Percentiles rank a stretch among this genome's conserved stretches.
Evolutionary conservation across 176 grass and related monocot genomes (phyloP).

Genomic region (Raddia guianensis): DNA sequence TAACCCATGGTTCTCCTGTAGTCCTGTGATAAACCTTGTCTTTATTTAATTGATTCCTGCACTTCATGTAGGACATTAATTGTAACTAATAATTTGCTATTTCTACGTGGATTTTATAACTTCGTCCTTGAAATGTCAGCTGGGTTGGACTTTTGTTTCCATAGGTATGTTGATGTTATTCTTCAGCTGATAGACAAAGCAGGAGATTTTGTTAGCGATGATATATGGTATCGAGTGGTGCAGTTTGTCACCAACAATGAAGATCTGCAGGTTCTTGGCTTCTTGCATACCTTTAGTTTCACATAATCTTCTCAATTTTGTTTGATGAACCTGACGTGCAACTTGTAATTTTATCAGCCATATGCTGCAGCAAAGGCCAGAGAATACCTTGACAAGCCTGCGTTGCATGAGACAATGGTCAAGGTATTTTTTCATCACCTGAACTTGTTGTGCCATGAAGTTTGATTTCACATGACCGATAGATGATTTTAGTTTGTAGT

Average conservation of each 20-base stretch:
- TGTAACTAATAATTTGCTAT: not conserved
- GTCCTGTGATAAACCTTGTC: constrained; percentile 5
- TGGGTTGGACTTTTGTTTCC: constrained; percentile 28
- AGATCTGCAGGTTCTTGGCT: constrained; percentile 93
- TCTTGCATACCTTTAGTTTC: constrained; percentile 41
- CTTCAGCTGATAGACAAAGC: constrained; percentile 99
- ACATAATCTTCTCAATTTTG: constrained; percentile 12
- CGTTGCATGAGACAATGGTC: constrained; percentile 99
- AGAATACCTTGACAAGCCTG: constrained; percentile 96
- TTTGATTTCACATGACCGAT: not conserved
- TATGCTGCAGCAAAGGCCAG: constrained; percentile 96
- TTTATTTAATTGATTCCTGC: constrained; percentile 13
- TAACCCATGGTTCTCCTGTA: not conserved
- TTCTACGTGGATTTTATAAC: constrained; percentile 21
- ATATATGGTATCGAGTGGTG: constrained; percentile 99
- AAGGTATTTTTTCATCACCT: constrained; percentile 70
- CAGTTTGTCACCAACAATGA: constrained; percentile 99
- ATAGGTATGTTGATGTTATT: constrained; percentile 99
- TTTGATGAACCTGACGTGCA: constrained; percentile 27
- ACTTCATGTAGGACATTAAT: constrained; percentile 15
- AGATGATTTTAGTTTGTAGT: constrained; percentile 16
- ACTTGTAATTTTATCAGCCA: constrained; percentile 63
- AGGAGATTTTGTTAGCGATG: constrained; percentile 99
- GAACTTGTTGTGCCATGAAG: constrained; percentile 15
- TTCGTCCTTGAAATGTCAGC: not conserved